Base-by-base conservation (phyloP, 495 filamentous ascomycete genomes). In the Xylaria flabelliformis region DNA sequence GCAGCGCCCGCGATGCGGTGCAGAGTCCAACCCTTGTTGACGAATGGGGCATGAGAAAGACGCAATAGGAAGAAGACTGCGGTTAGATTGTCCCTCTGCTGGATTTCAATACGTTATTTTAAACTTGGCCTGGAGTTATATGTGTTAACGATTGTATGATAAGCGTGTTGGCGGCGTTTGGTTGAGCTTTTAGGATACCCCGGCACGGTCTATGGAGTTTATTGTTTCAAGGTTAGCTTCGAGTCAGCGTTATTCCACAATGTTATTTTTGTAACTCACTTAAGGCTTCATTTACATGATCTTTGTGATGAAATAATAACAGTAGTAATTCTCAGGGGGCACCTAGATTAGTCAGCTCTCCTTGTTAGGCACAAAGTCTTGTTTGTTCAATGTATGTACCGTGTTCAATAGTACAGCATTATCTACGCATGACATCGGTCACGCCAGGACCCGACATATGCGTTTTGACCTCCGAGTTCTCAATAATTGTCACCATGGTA, bases 181-280 rank as follows among this genome's bases (percentile, higher is more conserved):
- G 58, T 36, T 55, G 51, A 21, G 64, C 70, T 58, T 64, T 67
- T 17, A 72, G 65, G 46, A 70, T 74, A 62, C 63, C 69, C 67
- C 21, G 9, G 44, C 24, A 36, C 17, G 42, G 56, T 70, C 3
- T 39, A 62, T n/a, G 68, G 58, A 39, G 59, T 61, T 64, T 24
- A 39, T 41, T 59, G 26, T 69, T 42, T 58, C 15, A 0, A 15
- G 12, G 12, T 36, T 36, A 4, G n/a, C 6, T 63, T 61, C 46
- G 3, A 12, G 2, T 55, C 50, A 19, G 21, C 26, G 51, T 55
- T 55, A 29, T 29, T 55, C 9, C 3, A 29, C 24, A 55, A 64
- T 64, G 24, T 34, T 48, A 24, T 48, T 64, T 13, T 24, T 34
- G 4, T 7, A 61, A 21, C 39, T 39, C 58, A 39, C 7, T 10